Evolutionary conservation across 2,329 filamentous ascomycete genomes (phyloP).

Genomic region (Colletotrichum sp.): DNA sequence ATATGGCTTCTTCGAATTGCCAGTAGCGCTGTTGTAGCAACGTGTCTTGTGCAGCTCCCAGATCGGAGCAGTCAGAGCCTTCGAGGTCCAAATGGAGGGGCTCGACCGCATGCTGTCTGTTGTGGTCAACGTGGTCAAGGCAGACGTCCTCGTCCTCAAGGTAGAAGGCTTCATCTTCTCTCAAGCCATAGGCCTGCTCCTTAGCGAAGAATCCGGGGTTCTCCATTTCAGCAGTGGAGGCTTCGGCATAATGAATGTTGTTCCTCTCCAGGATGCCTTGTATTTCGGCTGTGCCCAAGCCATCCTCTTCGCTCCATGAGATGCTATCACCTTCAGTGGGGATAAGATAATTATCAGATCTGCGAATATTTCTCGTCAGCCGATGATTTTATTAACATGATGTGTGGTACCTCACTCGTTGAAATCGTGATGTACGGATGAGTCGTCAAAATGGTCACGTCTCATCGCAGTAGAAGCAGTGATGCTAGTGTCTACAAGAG

Average conservation of each 20-base stretch:
- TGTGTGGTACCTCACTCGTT: neutral
- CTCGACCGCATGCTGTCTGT: neutral
- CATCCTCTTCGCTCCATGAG: neutral
- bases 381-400: neutral
- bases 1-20: neutral
- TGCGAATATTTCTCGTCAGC: neutral
- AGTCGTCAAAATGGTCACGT: neutral
- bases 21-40: neutral
- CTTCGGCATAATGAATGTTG: neutral
- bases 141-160: neutral
- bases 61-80: neutral
- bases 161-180: neutral
- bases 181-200: neutral
- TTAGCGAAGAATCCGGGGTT: neutral
- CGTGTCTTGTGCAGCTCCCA: neutral
- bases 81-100: neutral
- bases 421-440: neutral
- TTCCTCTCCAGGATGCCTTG: neutral
- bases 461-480: neutral
- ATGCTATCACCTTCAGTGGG: neutral
- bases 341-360: neutral
- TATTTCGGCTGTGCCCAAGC: neutral
- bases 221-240: neutral
- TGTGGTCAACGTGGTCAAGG: neutral
- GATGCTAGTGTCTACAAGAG: neutral